Evolutionary conservation across 306 rosid species (phyloP).

Genomic region (Quercus glauca): DNA sequence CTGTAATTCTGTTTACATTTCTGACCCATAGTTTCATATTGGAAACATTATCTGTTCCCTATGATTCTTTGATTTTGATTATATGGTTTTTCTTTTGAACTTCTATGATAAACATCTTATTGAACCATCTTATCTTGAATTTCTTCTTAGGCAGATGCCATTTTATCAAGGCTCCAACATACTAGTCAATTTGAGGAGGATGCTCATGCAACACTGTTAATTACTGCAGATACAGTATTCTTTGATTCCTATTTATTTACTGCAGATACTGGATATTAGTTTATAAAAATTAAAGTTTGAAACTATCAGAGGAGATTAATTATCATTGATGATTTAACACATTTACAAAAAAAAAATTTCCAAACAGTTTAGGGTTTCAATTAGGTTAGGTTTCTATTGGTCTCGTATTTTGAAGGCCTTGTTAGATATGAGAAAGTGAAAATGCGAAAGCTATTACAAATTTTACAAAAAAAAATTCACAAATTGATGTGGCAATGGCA

Average conservation of each 20-base stretch:
- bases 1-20: neutral
- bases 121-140: slow-evolving; percentile 14
- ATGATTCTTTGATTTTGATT: neutral
- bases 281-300: no score
- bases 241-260: slow-evolving; percentile 13
- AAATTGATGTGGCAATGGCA: no score
- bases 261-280: neutral
- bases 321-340: no score
- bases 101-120: neutral
- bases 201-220: slow-evolving; percentile 50
- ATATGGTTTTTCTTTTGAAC: neutral
- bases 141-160: slow-evolving; percentile 83
- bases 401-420: no score
- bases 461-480: no score
- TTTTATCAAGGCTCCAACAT: slow-evolving; percentile 48
- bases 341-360: no score
- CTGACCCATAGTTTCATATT: neutral
- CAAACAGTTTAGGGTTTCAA: no score
- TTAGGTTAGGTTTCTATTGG: no score
- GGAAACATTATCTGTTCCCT: neutral
- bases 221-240: slow-evolving; percentile 90
- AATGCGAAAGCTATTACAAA: no score
- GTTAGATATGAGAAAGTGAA: no score
- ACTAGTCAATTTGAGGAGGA: slow-evolving; percentile 45
- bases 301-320: no score